phyloP scores from a whole-genome alignment of 2,329 filamentous ascomycete genomes.

The Phoma sp. region DNA sequence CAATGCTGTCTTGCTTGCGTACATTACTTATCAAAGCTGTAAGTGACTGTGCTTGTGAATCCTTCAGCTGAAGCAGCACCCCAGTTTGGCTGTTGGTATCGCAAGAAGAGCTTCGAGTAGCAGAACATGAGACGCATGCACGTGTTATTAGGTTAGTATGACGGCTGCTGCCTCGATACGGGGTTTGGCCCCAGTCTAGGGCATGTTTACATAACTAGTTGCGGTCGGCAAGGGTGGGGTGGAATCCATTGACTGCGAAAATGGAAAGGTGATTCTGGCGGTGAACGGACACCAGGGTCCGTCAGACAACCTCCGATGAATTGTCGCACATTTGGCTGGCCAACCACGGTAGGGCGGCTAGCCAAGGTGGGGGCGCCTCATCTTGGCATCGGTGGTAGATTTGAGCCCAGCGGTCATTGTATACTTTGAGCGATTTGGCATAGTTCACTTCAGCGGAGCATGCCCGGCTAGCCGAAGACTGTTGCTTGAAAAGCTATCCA shows the following conservation, averaged over 20 bases:
- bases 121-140: background rate
- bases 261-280: background rate
- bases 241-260: background rate
- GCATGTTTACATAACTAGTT: background rate
- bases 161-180: conserved; percentile 10
- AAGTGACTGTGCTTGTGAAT: background rate
- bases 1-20: background rate
- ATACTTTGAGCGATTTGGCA: background rate
- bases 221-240: conserved; percentile 1
- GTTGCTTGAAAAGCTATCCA: background rate
- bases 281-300: conserved; percentile 1
- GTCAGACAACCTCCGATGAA: background rate
- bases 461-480: background rate
- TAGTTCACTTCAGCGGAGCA: background rate
- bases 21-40: too few relatives aligned
- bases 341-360: background rate
- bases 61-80: background rate
- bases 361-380: background rate
- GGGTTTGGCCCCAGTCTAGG: background rate
- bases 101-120: background rate
- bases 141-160: background rate
- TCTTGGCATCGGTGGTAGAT: background rate
- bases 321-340: background rate
- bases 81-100: background rate
- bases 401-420: background rate